Percentiles rank a stretch among this genome's conserved stretches.
Conservation (phyloP, 768 basidiomycete species). For the Candolleomyces eurysporus region DNA sequence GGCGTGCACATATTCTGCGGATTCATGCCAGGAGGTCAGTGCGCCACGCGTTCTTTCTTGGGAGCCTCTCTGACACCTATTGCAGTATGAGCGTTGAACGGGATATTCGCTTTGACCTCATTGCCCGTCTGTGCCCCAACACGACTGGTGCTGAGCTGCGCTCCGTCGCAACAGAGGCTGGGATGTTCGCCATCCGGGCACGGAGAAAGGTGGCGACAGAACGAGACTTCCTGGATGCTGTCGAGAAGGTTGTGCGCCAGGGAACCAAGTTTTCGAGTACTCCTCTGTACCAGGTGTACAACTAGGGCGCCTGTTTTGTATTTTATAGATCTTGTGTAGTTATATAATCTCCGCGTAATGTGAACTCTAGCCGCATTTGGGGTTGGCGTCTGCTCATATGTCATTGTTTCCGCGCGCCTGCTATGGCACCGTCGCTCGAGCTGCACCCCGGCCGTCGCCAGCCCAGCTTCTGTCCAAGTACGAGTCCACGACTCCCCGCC, state of each 20-base stretch:
- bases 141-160: constrained; percentile 98
- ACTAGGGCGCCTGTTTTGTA: constrained; percentile 44
- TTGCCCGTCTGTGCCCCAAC: constrained; percentile 95
- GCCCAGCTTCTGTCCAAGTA: constrained; percentile 60
- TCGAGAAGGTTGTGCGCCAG: constrained; percentile 97
- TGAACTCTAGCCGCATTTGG: neutral
- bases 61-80: constrained; percentile 3
- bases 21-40: constrained; percentile 92
- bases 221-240: constrained; percentile 95
- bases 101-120: constrained; percentile 95
- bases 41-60: constrained; percentile 3
- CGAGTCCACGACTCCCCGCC: constrained; percentile 59
- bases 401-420: neutral
- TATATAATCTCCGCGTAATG: constrained; percentile 4
- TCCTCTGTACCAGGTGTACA: constrained; percentile 91
- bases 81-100: constrained; percentile 94
- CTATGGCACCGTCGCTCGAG: no score
- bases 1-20: constrained; percentile 92
- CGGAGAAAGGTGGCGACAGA: constrained; percentile 96
- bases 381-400: neutral
- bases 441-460: constrained; percentile 37
- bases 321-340: neutral
- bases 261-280: constrained; percentile 98
- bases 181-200: constrained; percentile 99
- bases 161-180: constrained; percentile 97